Evolutionary conservation across 2,329 filamentous ascomycete species (phyloP).

Genomic region (Colletotrichum aenigma): DNA sequence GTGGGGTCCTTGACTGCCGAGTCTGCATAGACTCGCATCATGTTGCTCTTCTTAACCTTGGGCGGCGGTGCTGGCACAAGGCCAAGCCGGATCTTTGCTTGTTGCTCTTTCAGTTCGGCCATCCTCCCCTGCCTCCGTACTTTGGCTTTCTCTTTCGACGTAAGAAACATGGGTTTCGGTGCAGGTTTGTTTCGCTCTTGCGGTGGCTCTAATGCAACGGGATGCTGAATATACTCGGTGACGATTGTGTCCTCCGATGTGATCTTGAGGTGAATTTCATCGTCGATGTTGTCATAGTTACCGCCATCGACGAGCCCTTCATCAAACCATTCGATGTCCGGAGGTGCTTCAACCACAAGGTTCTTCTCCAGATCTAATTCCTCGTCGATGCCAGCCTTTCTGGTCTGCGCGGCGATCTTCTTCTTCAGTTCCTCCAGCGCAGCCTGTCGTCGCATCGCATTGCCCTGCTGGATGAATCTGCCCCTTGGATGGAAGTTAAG

Average conservation of each 20-base stretch:
- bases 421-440: conserved; percentile 94
- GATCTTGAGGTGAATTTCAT: conserved; percentile 72
- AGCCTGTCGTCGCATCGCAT: conserved; percentile 84
- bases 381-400: conserved; percentile 93
- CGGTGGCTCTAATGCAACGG: conserved; percentile 86
- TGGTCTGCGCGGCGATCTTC: conserved; percentile 83
- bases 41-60: conserved; percentile 95
- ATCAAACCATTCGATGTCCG: conserved; percentile 97
- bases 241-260: conserved; percentile 83
- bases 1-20: conserved; percentile 89
- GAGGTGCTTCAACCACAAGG: conserved; percentile 82
- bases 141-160: conserved; percentile 89
- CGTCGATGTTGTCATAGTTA: conserved; percentile 73
- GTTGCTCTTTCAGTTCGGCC: conserved; percentile 92
- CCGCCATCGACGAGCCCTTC: conserved; percentile 83
- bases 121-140: conserved; percentile 86
- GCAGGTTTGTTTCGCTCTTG: conserved; percentile 82
- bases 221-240: conserved; percentile 90
- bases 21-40: conserved; percentile 81
- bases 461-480: conserved; percentile 95
- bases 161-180: conserved; percentile 91
- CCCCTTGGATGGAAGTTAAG: conserved; percentile 93
- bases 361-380: conserved; percentile 88
- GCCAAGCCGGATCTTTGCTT: conserved; percentile 93
- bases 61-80: conserved; percentile 88